Evolutionary conservation across 495 filamentous ascomycete genomes (phyloP), one percentile per base, ranked within the genome.

Genomic region (Lophiotrema nucula): DNA sequence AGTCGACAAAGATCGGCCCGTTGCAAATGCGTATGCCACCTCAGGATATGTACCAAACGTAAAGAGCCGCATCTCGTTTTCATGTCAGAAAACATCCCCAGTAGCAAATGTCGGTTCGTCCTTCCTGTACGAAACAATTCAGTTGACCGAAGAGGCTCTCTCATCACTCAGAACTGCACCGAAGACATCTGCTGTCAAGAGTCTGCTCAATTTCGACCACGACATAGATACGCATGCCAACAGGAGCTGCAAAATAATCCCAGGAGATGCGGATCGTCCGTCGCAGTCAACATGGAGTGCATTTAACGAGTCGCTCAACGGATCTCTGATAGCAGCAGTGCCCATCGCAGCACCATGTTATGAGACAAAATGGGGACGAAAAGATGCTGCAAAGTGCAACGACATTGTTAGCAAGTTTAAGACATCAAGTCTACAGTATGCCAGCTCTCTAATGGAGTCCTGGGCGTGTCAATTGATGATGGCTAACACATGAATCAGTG

Each of bases 311-410:
- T 53, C 26, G 12, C 22, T 51, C 6, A 15, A 21, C 16, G 47
- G 53, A 12, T 13, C 22, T 8, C 27, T 56, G 33, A 56, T 56
- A 12, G 4, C 6, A 28, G 27, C 44, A 12, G 27, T 31, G 6
- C 53, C 53, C 11, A 41, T 27, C 13, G 53, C 59, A 41, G 53
- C 53, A 8, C 49, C 51, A 0, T 62, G 59, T 27, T 58, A 58
- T 31, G 26, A 46, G 5, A 15, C 54, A 8, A 4, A 49, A 31
- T 58, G 51, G 35, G 38, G 38, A 4, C 23, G 6, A 4, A 41
- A 44, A 31, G 46, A 62, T 47, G 23, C 16, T n/a, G 37, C 19
- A 25, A 54, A 33, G 38, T 62, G 59, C 24, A 31, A 16, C 18
- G 44, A 31, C 3, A 46, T 60, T 18, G 23, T 47, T 1, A 16